Evolutionary conservation across 75 land plant genomes (phyloP).

Genomic region (Isoetes taiwanensis): DNA sequence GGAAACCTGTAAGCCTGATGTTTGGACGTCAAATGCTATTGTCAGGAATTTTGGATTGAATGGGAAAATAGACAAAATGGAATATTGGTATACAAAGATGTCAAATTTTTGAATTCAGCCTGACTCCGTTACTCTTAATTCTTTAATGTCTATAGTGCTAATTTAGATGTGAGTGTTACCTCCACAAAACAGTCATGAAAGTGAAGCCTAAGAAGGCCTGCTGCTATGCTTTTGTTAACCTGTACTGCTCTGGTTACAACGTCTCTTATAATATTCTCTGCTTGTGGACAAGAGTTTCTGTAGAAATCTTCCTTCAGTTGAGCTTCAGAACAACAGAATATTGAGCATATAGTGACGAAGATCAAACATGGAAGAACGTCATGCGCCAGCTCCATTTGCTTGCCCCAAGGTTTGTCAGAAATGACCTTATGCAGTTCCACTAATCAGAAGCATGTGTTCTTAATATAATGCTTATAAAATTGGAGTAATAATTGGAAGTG

Average conservation of each 20-base stretch:
- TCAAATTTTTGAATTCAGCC: conserved; percentile 47
- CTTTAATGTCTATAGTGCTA: conserved; percentile 54
- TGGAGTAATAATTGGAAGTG: too few relatives aligned
- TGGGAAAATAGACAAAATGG: conserved; percentile 66
- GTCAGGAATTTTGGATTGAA: conserved; percentile 55
- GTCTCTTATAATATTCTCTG: conserved; percentile 16
- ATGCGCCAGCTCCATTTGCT: too few relatives aligned
- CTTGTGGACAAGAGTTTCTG: conserved; percentile 33
- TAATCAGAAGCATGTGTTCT: too few relatives aligned
- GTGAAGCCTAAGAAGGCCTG: conserved; percentile 17
- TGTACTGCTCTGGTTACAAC: conserved; percentile 8
- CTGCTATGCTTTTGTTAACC: conserved; percentile 12
- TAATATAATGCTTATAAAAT: too few relatives aligned
- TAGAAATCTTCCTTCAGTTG: conserved; percentile 32
- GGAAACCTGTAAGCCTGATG: conserved; percentile 43
- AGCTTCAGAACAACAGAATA: too few relatives aligned
- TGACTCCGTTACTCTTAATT: conserved; percentile 57
- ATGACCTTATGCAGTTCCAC: too few relatives aligned
- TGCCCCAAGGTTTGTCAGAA: too few relatives aligned
- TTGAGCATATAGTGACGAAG: too few relatives aligned
- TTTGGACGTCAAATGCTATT: conserved; percentile 76
- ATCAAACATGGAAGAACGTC: too few relatives aligned
- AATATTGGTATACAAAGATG: conserved; percentile 62
- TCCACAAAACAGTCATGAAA: conserved; percentile 22
- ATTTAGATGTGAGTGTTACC: too few relatives aligned